A percentile compares a stretch with the other conserved stretches of the same genome.
Evolutionary conservation across 257 asterid genomes (phyloP).

Genomic region (Gynochthodes officinalis): DNA sequence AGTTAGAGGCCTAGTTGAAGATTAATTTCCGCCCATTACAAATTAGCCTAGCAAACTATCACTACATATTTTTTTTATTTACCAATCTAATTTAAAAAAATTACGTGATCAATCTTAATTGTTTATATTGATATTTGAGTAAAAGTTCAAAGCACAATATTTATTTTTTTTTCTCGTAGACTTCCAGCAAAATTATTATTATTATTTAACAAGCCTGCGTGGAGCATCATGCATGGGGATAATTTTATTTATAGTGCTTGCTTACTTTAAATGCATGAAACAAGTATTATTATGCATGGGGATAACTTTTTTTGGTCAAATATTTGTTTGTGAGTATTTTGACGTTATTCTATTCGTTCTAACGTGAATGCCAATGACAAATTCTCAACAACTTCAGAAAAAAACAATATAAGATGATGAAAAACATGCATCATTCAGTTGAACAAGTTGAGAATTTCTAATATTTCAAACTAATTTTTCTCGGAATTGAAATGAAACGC

Average conservation of each 20-base stretch:
- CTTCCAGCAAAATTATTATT: no score
- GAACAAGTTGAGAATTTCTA: no score
- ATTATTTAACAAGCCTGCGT: no score
- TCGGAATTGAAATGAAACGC: background rate
- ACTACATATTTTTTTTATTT: no score
- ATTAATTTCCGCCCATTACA: background rate
- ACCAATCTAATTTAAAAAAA: no score
- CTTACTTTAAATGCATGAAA: background rate
- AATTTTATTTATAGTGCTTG: background rate
- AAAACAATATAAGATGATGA: background rate
- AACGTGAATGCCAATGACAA: background rate
- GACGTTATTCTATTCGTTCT: background rate
- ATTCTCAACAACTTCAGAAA: constrained; percentile 11
- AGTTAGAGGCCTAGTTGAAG: background rate
- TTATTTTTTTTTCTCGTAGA: no score
- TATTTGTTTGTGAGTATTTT: background rate
- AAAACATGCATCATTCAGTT: background rate
- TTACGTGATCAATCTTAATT: no score
- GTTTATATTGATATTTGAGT: no score
- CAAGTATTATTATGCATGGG: background rate
- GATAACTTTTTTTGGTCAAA: background rate
- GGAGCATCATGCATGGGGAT: no score
- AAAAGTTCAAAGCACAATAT: no score
- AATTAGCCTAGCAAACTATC: background rate
- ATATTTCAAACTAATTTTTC: background rate